phyloP scores from a whole-genome alignment of 164 flowering plant genomes.

The Cinnamomum chago region DNA sequence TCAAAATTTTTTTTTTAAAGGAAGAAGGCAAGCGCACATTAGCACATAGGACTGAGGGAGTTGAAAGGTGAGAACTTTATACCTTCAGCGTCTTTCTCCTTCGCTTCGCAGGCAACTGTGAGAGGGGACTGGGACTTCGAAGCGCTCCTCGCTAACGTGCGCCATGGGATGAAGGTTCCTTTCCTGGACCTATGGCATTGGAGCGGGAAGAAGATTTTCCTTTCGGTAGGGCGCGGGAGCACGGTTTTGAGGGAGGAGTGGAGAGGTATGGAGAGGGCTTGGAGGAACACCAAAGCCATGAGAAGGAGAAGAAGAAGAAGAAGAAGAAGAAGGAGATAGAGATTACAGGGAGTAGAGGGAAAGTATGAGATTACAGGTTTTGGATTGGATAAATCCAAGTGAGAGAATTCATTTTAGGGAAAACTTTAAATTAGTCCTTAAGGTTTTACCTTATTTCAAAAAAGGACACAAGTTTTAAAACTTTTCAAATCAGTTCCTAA shows the following conservation, averaged over 20 bases:
- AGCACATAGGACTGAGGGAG: not conserved
- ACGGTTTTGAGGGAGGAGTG: not conserved
- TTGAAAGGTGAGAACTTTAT: not conserved
- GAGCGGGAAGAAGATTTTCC: not conserved
- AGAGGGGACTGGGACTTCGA: not conserved
- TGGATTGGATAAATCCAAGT: no score
- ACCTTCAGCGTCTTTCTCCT: conserved; percentile 8
- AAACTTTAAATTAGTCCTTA: no score
- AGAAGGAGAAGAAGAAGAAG: not conserved
- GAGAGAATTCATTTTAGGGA: no score
- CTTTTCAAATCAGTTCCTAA: no score
- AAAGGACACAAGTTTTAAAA: no score
- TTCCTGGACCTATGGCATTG: not conserved
- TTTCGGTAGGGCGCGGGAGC: not conserved
- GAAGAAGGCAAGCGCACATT: not conserved
- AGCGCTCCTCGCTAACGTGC: conserved; percentile 4
- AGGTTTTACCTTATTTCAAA: no score
- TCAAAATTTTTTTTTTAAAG: no score
- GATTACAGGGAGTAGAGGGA: not conserved
- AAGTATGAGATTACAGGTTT: no score
- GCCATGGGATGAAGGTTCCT: not conserved
- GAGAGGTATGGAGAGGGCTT: conserved; percentile 8
- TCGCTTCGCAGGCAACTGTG: conserved; percentile 3
- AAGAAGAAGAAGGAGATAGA: not conserved
- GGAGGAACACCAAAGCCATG: conserved; percentile 10